A percentile compares a stretch with the other conserved stretches of the same genome.
phyloP scores from a whole-genome alignment of 495 filamentous ascomycete species.

The Collariella sp. region DNA sequence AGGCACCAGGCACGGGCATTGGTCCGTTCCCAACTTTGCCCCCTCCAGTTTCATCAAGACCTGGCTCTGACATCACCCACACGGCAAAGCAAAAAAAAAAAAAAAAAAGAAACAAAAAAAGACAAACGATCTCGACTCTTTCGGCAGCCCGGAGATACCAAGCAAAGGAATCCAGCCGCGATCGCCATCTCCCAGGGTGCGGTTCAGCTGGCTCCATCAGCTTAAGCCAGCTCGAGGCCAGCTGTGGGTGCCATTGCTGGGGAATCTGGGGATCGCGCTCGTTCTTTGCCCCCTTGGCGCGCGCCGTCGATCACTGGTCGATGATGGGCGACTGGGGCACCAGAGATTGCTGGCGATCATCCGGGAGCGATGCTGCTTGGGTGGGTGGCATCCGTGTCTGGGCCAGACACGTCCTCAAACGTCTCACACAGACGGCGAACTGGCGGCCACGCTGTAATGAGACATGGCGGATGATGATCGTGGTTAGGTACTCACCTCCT shows the following conservation, averaged over 20 bases:
- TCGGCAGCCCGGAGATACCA: too few species aligned
- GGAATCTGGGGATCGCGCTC: conserved; percentile 7
- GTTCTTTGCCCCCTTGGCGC: neutral
- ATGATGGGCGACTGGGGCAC: neutral
- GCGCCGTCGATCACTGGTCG: neutral
- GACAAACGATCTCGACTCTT: too few species aligned
- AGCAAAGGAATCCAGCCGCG: too few species aligned
- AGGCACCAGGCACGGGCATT: too few species aligned
- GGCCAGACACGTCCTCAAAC: too few species aligned
- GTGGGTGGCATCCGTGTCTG: neutral
- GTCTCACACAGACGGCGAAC: conserved; percentile 8
- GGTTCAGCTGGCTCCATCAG: neutral
- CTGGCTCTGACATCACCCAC: too few species aligned
- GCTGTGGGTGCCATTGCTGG: neutral
- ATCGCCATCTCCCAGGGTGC: too few species aligned
- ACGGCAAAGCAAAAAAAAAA: too few species aligned
- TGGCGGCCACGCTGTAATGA: conserved; percentile 7
- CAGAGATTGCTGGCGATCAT: conserved; percentile 11
- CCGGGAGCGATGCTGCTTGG: neutral
- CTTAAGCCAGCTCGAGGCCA: neutral
- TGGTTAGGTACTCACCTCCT: neutral
- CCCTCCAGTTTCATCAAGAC: too few species aligned
- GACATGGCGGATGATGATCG: conserved; percentile 8
- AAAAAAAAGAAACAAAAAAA: too few species aligned
- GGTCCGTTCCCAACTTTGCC: too few species aligned